Evolutionary conservation across 345 rosid species (phyloP), one percentile per base, ranked within the genome.

Genomic region (Melaleuca quinquenervia): DNA sequence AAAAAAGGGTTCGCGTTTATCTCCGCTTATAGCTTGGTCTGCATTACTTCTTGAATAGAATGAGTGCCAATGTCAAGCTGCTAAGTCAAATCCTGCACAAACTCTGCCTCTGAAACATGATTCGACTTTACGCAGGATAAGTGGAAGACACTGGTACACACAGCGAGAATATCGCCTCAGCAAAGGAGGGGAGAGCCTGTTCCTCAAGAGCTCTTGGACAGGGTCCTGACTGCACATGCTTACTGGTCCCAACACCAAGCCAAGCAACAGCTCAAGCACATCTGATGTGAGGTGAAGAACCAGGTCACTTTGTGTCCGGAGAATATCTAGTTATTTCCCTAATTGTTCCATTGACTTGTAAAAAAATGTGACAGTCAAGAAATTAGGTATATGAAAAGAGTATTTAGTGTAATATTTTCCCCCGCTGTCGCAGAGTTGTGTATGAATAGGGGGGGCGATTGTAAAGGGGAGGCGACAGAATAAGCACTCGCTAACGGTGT

Each of bases 161-260:
- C 99, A 50, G 99, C 99, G 60, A 94, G 95, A 91, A 97, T 97
- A 92, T 94, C 98, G 70, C 99, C 99, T 1, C 99, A 95, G 86
- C 99, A 97, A 89, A 94, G 99, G 92, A 93, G 99, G 90, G 99
- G 99, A 83, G 98, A 95, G 94, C 98, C 98, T 24, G 99, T 97
- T 9, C 98, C 99, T 1, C 98, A 97, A 85, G 98, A 97, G 89
- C 98, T 97, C 74, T 82, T 97, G 86, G 98, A 97, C 90, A 87
- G 99, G 88, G 99, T 97, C 78, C 91, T 96, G 21, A 91, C 90
- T 2, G 98, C 98, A 12, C 99, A 96, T 55, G 98, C 98, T n/a
- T 93, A 90, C 88, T 97, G 99, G 99, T 93, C 98, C 82, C 94
- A 94, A 85, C 98, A 96, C 74, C 98, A 97, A 85, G 93, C 95